phyloP scores from a whole-genome alignment of 257 asterid species.

The Datura wrightii region DNA sequence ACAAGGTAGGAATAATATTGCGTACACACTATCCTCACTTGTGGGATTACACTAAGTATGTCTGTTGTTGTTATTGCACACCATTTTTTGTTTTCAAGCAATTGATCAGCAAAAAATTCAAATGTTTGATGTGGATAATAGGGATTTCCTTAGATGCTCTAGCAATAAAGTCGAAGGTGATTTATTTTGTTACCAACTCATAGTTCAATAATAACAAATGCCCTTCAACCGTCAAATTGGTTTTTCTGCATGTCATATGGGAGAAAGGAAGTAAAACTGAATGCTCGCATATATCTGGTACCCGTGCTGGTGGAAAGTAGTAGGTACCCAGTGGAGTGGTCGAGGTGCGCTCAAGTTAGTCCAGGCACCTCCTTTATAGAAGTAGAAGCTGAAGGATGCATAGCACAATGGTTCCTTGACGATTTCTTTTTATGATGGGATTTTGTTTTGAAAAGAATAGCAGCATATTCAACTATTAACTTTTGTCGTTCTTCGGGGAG shows the following conservation, averaged over 20 bases:
- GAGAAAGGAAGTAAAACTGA: background rate
- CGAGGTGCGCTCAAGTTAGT: background rate
- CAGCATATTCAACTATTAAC: background rate
- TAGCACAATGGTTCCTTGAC: constrained; percentile 1
- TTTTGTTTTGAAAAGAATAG: background rate
- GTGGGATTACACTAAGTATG: too few species aligned
- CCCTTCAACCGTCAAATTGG: background rate
- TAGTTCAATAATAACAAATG: background rate
- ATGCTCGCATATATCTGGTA: background rate
- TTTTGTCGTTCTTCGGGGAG: background rate
- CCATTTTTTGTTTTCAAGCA: constrained; percentile 13
- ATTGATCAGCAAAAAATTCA: background rate
- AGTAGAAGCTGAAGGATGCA: background rate
- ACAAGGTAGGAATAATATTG: too few species aligned
- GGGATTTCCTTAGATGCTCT: background rate
- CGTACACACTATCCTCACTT: too few species aligned
- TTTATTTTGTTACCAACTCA: background rate
- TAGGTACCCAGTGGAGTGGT: background rate
- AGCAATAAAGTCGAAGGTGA: background rate
- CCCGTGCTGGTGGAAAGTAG: background rate
- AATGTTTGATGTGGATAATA: background rate
- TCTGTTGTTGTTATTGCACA: background rate
- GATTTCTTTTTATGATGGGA: background rate
- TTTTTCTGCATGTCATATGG: background rate
- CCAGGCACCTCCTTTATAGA: background rate